phyloP scores from a whole-genome alignment of 768 basidiomycete species.

The Leucogyrophana mollusca region DNA sequence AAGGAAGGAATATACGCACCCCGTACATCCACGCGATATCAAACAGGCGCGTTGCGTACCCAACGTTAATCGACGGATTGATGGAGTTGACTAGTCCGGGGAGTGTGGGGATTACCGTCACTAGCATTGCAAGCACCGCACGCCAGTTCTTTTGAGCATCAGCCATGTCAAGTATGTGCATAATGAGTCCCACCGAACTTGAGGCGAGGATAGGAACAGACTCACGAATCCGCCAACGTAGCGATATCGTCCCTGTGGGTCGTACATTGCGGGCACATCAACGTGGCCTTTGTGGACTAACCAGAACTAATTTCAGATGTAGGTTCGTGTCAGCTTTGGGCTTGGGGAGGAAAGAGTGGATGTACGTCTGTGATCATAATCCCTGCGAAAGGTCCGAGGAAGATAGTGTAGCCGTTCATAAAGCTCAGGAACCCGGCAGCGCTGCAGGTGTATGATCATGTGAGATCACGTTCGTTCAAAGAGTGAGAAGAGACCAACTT shows the following conservation, averaged over 20 bases:
- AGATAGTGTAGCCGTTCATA: conserved; percentile 84
- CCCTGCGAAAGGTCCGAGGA: conserved; percentile 82
- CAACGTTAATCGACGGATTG: conserved; percentile 61
- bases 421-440: conserved; percentile 74
- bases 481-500: conserved; percentile 19
- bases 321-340: too few relatives aligned
- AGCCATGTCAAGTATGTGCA: not conserved
- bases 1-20: conserved; percentile 45
- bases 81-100: conserved; percentile 80
- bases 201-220: conserved; percentile 9
- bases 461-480: not conserved
- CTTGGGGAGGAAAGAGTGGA: conserved; percentile 9
- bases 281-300: conserved; percentile 68
- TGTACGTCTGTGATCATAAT: conserved; percentile 63
- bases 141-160: conserved; percentile 69
- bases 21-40: conserved; percentile 78
- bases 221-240: conserved; percentile 74
- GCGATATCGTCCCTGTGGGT: conserved; percentile 74
- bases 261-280: conserved; percentile 84
- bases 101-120: conserved; percentile 68
- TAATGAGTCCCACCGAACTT: too few relatives aligned
- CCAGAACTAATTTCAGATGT: conserved; percentile 64
- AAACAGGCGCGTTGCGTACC: conserved; percentile 55
- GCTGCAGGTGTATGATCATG: conserved; percentile 6
- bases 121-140: conserved; percentile 65